These are phyloP conservation scores for Jacaranda copaia DNA, from an alignment of 257 asterid genomes.

Conservation along the genomic window DNA sequence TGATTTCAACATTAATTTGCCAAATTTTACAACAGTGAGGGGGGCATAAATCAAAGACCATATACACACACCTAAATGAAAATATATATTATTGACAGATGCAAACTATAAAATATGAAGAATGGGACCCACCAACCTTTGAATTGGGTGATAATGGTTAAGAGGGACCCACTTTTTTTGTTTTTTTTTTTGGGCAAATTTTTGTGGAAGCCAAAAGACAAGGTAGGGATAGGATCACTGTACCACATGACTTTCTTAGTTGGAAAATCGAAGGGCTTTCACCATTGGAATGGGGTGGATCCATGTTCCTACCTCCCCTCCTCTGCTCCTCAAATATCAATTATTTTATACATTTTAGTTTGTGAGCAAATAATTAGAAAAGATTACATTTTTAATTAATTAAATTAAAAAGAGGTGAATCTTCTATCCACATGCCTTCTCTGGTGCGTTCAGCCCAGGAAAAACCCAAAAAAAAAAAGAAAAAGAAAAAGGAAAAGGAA, in stretches of 20 bases:
- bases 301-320: conserved; percentile 58
- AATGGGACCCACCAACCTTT: conserved; percentile 34
- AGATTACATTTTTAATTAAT: conserved; percentile 18
- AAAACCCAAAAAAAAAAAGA: too few relatives aligned
- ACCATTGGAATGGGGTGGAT: conserved; percentile 59
- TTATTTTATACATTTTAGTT: neutral
- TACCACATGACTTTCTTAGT: conserved; percentile 71
- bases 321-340: conserved; percentile 17
- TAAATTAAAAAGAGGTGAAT: conserved; percentile 38
- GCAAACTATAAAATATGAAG: neutral
- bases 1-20: conserved; percentile 28
- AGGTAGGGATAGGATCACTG: conserved; percentile 39
- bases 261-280: conserved; percentile 49
- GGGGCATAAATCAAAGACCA: neutral
- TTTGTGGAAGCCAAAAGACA: conserved; percentile 50
- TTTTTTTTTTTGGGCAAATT: neutral
- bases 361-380: conserved; percentile 19
- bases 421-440: conserved; percentile 58
- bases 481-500: neutral
- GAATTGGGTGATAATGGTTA: conserved; percentile 33
- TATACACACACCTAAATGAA: neutral
- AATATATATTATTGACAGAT: too few relatives aligned
- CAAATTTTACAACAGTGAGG: conserved; percentile 11
- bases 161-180: conserved; percentile 41
- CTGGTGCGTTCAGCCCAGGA: conserved; percentile 39